phyloP scores from a whole-genome alignment of 176 grass and related monocot genomes.

The Melocanna baccifera region DNA sequence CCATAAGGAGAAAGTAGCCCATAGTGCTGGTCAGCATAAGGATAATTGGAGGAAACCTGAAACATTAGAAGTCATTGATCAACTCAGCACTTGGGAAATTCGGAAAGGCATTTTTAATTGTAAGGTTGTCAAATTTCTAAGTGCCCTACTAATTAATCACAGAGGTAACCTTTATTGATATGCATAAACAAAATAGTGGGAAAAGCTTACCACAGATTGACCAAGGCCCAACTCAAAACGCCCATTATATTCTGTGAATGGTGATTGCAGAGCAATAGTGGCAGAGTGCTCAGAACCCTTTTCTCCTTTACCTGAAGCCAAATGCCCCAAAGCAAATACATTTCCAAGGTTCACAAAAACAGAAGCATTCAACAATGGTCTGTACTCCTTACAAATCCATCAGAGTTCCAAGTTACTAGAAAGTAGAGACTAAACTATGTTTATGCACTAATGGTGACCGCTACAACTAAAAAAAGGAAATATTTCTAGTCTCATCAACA shows the following conservation, averaged over 20 bases:
- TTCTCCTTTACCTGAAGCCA: slow-evolving; percentile 49
- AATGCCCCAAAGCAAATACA: slow-evolving; percentile 27
- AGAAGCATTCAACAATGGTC: not conserved
- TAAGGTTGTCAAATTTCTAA: not conserved
- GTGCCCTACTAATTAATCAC: not conserved
- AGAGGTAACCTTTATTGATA: not conserved
- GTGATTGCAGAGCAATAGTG: slow-evolving; percentile 42
- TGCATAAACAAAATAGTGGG: slow-evolving; percentile 3
- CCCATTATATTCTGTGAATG: slow-evolving; percentile 45
- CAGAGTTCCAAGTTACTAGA: slow-evolving; percentile 21
- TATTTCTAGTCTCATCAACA: not conserved
- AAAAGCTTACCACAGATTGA: slow-evolving; percentile 62
- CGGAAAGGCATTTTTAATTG: too few species aligned
- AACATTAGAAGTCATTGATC: not conserved
- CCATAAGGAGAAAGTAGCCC: slow-evolving; percentile 58
- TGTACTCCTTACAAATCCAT: not conserved
- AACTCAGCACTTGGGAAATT: not conserved
- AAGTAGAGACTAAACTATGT: not conserved
- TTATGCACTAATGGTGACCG: not conserved
- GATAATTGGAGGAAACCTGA: slow-evolving; percentile 54
- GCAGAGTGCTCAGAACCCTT: slow-evolving; percentile 53
- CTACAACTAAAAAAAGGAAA: not conserved
- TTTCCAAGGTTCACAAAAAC: not conserved
- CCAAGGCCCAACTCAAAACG: slow-evolving; percentile 70
- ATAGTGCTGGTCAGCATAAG: slow-evolving; percentile 65